Evolutionary conservation across 805 yeast species (phyloP), one percentile per base, ranked within the genome.

Genomic region (Yarrowia hollandica): DNA sequence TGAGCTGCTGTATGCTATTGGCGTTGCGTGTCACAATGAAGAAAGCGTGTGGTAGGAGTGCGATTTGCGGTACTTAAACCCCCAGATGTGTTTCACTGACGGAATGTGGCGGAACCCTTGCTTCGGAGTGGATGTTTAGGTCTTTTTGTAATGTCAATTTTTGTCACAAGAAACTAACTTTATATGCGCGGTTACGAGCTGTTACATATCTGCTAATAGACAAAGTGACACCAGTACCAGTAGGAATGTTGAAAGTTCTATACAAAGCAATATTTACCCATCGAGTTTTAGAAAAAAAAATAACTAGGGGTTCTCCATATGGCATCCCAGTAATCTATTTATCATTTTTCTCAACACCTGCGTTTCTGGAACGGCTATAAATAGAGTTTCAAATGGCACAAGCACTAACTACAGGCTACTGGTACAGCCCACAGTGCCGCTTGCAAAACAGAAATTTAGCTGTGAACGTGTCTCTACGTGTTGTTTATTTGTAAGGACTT

Each of bases 121-220:
- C 46, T 23, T 11, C 30, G 15, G 18, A 41, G 46, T 11, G 14
- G 44, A 4, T 23, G 46, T 25, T 25, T 41, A 41, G 23, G 16
- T n/a, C 9, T 12, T 7, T 25, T 41, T 23, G 15, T 8, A 18
- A 14, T 25, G 48, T 26, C 48, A 25, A 16, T 41, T 41, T 41
- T 41, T 41, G 4, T 26, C 18, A 12, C 3, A n/a, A 12, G 10
- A 5, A 16, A 41, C 3, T 41, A 41, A 26, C 23, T 18, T 41
- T 41, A 26, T 26, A 41, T 26, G 48, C 48, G 48, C 48, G 48
- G 48, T 41, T 41, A 26, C 48, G 48, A 41, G 48, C 21, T 12
- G 15, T 26, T 18, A 25, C 22, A 8, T 16, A 16, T 26, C 30
- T 10, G 30, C n/a, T n/a, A n/a, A n/a, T n/a, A n/a, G n/a, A n/a